Base-by-base conservation (phyloP, 441 rosid species). In the Populus hybrid region DNA sequence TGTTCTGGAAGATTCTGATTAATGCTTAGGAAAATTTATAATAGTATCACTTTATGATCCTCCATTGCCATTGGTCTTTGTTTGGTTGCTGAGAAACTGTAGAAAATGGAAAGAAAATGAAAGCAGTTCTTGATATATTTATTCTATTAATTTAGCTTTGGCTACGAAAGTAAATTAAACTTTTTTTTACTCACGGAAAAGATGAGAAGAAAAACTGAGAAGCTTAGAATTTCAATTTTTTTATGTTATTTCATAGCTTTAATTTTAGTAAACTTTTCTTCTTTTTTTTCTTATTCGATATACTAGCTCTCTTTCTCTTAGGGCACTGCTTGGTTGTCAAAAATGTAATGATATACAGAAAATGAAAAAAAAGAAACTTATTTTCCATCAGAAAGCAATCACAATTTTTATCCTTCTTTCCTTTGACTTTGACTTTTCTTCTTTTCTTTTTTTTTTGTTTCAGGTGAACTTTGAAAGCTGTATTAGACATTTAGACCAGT, bases 41-140 rank as follows among this genome's bases (percentile, higher is more conserved):
- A 14, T 46, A 3, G 57, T 14, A 46, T 46, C 57, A 46, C 57
- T 46, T 46, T 46, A 46, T 46, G 57, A 46, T 46, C 57, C 18
- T 46, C 63, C 65, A 34, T 53, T 23, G 4, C 20, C 57, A 46
- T 4, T 20, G 75, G 23, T 20, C 20, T 71, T 10, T 75, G 81
- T 74, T 81, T 81, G 73, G 75, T n/a, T 77, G 78, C 75, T 36
- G 79, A 78, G 72, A 73, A 80, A 75, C 32, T 5, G 16, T 69
- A 69, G 71, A 79, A 7, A 38, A 67, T 18, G 24, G 70, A 46
- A 66, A 4, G 40, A 1, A 16, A 10, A 35, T 53, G 59, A 8
- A 10, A 23, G 18, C 57, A 12, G 57, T 46, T 40, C 14, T 11
- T 20, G 23, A 30, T 30, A 68, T 68, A 6, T n/a, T 46, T 9